phyloP scores from a whole-genome alignment of 2,329 filamentous ascomycete species.

The Trichoderma koningii region DNA sequence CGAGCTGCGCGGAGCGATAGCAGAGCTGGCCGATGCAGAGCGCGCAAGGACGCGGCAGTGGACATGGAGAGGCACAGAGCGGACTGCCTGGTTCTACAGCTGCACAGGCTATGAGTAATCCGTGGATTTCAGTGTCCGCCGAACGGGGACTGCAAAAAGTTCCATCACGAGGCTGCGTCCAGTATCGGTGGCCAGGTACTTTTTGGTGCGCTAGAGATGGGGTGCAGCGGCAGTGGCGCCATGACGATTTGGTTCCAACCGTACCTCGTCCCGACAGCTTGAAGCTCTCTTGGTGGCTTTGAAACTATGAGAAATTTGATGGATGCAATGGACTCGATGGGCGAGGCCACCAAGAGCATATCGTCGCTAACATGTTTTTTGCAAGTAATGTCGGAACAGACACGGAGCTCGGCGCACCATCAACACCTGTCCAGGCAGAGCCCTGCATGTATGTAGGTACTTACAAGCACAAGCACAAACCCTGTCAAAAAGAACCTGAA shows the following conservation, averaged over 20 bases:
- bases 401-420: too few relatives aligned
- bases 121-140: neutral
- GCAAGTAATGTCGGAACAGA: too few relatives aligned
- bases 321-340: too few relatives aligned
- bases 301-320: too few relatives aligned
- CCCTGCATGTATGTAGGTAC: too few relatives aligned
- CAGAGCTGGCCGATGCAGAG: slow-evolving; percentile 16
- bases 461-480: too few relatives aligned
- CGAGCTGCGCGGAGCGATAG: neutral
- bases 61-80: neutral
- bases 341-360: too few relatives aligned
- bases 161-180: neutral
- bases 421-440: neutral
- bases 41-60: neutral
- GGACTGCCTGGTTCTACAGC: neutral
- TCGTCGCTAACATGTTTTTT: too few relatives aligned
- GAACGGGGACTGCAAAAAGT: neutral
- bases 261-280: neutral
- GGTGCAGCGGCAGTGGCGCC: slow-evolving; percentile 9
- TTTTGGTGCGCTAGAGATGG: slow-evolving; percentile 5
- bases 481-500: too few relatives aligned
- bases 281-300: neutral
- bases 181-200: neutral
- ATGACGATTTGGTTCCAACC: neutral
- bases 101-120: neutral